Evolutionary conservation across 306 rosid species (phyloP), one percentile per base, ranked within the genome.

Genomic region (Vachellia collinsii): DNA sequence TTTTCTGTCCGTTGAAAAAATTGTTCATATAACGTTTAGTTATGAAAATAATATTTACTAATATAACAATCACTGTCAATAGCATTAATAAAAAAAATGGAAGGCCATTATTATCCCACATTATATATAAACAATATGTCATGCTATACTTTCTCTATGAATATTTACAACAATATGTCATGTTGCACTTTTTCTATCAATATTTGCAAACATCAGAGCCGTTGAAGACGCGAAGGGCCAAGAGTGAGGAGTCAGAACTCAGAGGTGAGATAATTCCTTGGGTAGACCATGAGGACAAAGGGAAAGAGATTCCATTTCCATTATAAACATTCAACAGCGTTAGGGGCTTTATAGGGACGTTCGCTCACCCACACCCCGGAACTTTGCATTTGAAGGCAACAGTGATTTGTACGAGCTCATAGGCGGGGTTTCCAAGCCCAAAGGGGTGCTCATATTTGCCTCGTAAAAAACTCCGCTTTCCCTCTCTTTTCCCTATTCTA

Each of bases 341-440:
- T 11, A 54, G 3, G 23, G 23, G 0, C 9, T 1, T 13, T 19
- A 19, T 9, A 19, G 50, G 2, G 23, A 38, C 50, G 34, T 67
- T 39, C 72, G 5, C 23, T 70, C 54, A 5, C 11, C 3, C 2
- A 14, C 9, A 14, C 9, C 1, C 20, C 20, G 16, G 8, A 54
- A 50, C 56, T 34, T 43, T 6, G 62, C 47, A 6, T 25, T 34
- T n/a, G 54, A 47, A 29, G 65, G 67, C 58, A 25, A 4, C 25
- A 16, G 23, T 8, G 84, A 81, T 81, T 76, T 74, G 38, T 73
- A 50, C 73, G 44, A 43, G 87, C 65, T 46, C 54, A 29, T 41
- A 11, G 88, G 79, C 88, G 92, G 91, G 81, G 67, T 72, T 88
- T 72, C 73, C 87, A 54, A 76, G 56, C 72, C 36, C 23, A 37